phyloP scores from a whole-genome alignment of 495 filamentous ascomycete species.

The Xylaria telfairii region DNA sequence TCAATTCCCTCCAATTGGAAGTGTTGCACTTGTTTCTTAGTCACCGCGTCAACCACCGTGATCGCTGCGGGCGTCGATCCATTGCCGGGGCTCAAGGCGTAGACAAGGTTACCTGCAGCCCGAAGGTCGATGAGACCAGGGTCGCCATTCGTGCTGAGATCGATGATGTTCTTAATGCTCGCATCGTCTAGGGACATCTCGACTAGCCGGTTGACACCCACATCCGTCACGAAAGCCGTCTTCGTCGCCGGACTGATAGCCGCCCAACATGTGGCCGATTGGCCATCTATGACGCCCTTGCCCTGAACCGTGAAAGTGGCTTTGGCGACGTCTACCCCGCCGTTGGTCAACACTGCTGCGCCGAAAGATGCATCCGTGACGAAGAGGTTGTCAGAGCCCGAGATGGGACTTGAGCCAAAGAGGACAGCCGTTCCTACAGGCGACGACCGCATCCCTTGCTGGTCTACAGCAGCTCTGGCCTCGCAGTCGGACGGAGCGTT shows the following conservation, averaged over 20 bases:
- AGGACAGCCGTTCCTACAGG: slow-evolving; percentile 59
- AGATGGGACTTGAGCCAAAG: slow-evolving; percentile 58
- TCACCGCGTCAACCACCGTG: slow-evolving; percentile 55
- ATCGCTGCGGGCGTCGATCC: slow-evolving; percentile 51
- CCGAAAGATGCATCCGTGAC: slow-evolving; percentile 64
- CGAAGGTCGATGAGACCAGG: slow-evolving; percentile 61
- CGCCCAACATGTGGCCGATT: slow-evolving; percentile 64
- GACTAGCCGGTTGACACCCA: slow-evolving; percentile 54
- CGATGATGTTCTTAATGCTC: slow-evolving; percentile 45
- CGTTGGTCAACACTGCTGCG: slow-evolving; percentile 46
- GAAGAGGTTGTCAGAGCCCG: slow-evolving; percentile 50
- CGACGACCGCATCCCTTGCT: slow-evolving; percentile 39
- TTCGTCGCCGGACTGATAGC: slow-evolving; percentile 47
- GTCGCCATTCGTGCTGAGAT: slow-evolving; percentile 51
- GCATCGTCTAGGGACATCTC: slow-evolving; percentile 56
- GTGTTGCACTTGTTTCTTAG: slow-evolving; percentile 49
- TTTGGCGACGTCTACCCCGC: slow-evolving; percentile 13
- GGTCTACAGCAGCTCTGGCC: slow-evolving; percentile 24
- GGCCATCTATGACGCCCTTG: slow-evolving; percentile 46
- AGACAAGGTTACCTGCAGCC: slow-evolving; percentile 58
- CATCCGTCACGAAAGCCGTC: slow-evolving; percentile 63
- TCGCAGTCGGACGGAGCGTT: slow-evolving; percentile 13
- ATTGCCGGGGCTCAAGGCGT: slow-evolving; percentile 61
- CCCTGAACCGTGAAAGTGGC: slow-evolving; percentile 34
- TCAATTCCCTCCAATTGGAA: slow-evolving; percentile 41